Evolutionary conservation across 768 basidiomycete genomes (phyloP).

Genomic region (Leccinellum luteum): DNA sequence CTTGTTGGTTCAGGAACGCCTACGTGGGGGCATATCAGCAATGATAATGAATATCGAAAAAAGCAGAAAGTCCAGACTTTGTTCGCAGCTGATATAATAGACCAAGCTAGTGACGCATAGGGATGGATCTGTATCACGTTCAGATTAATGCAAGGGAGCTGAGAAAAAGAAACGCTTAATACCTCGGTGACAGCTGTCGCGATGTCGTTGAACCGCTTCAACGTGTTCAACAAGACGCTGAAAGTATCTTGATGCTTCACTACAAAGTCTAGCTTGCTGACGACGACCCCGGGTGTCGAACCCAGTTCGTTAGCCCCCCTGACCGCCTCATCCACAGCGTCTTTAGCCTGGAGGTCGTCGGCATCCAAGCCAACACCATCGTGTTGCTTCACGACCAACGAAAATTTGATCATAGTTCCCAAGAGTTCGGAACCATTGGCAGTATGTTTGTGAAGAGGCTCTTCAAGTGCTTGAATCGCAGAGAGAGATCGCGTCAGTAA

Average conservation of each 20-base stretch:
- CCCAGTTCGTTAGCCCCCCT: not conserved
- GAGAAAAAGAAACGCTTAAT: not conserved
- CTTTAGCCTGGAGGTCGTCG: not conserved
- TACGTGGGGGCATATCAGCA: not conserved
- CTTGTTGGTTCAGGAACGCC: not conserved
- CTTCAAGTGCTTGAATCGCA: not conserved
- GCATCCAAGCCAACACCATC: not conserved
- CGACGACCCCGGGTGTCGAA: not conserved
- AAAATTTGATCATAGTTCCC: not conserved
- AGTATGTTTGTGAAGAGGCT: not conserved
- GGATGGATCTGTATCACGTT: constrained; percentile 1
- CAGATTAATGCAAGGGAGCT: not conserved
- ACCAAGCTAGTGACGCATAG: not conserved
- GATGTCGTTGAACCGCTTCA: not conserved
- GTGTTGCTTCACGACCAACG: not conserved
- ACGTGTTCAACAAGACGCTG: not conserved
- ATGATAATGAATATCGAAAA: not conserved
- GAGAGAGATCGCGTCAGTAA: not conserved
- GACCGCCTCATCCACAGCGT: not conserved
- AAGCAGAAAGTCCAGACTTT: not conserved
- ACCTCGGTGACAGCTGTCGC: not conserved
- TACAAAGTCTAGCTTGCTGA: not conserved
- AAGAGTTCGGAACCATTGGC: not conserved
- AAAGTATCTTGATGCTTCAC: not conserved
- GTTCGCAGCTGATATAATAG: not conserved